Base-by-base conservation (phyloP, 2,329 filamentous ascomycete genomes). In the Hirsutella rhossiliensis region DNA sequence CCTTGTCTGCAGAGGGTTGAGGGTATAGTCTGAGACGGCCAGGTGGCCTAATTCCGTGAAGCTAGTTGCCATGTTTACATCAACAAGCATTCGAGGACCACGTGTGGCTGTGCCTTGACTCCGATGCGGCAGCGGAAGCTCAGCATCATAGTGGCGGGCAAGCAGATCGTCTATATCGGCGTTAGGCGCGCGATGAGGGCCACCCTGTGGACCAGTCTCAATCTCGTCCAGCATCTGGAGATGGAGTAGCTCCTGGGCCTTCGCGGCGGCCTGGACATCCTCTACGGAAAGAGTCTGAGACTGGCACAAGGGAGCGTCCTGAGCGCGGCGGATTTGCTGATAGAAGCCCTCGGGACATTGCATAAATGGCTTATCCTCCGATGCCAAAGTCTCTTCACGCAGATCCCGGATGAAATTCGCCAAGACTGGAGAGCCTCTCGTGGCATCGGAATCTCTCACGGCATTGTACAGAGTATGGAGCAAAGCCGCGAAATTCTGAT, bases 221-320 rank as follows among this genome's bases (percentile, higher is more conserved):
- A 30, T 30, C 29, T 30, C 29, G 29, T 36, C 32, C 32, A 47
- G 42, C 45, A 44, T 44, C 39, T 19, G 39, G 42, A 40, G 15
- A 47, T 47, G 42, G 6, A 47, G 45, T 42, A 44, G 4, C 6
- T 47, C 45, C 42, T 44, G 40, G 11, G 45, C 36, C 40, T 43
- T 47, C 18, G 45, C 39, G 5, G 42, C 42, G 12, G 42, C 45
- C 15, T 44, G 40, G 20, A 47, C 20, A n/a, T 47, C 38, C 28
- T 41, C 20, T 30, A 15, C 39, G 27, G 23, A n/a, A 41, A 42
- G 41, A 36, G 27, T 42, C 9, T 29, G 30, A 36, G 11, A 36
- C 5, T 42, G 41, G 30, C 17, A 32, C 12, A 42, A 17, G 41
- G 30, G 28, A 42, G 11, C 19, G 18, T 42, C 23, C 43, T 47